phyloP scores from a whole-genome alignment of 23 red algal genomes.

The Cyanidioschyzon merolae region DNA sequence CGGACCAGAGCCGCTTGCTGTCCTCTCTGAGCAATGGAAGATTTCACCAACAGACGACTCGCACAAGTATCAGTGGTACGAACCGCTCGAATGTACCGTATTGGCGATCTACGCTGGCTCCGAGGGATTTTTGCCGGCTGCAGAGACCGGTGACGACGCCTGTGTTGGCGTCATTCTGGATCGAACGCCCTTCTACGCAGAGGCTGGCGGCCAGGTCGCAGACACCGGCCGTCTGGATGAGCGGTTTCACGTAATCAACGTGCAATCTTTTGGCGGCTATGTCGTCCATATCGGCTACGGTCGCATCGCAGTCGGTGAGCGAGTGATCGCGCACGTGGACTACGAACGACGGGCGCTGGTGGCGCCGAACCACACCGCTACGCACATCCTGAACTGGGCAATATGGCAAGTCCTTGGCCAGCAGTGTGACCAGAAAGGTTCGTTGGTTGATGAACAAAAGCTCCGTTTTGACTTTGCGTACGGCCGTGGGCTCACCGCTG shows the following conservation, averaged over 20 bases:
- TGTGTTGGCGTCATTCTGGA: slow-evolving; percentile 59
- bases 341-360: slow-evolving; percentile 62
- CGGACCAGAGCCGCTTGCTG: slow-evolving; percentile 64
- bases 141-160: not conserved
- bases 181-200: slow-evolving; percentile 80
- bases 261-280: slow-evolving; percentile 71
- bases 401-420: slow-evolving; percentile 72
- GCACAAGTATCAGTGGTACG: slow-evolving; percentile 62
- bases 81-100: slow-evolving; percentile 29
- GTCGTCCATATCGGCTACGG: slow-evolving; percentile 66
- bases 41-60: slow-evolving; percentile 51
- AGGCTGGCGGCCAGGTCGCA: slow-evolving; percentile 91
- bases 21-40: slow-evolving; percentile 17
- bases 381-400: slow-evolving; percentile 90
- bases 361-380: slow-evolving; percentile 95
- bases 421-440: slow-evolving; percentile 70
- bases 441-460: slow-evolving; percentile 77
- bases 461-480: slow-evolving; percentile 94
- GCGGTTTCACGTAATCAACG: slow-evolving; percentile 47
- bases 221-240: slow-evolving; percentile 47
- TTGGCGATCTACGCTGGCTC: slow-evolving; percentile 56
- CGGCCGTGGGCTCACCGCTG: slow-evolving; percentile 35
- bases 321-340: slow-evolving; percentile 47
- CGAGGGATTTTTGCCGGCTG: slow-evolving; percentile 27
- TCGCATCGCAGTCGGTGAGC: slow-evolving; percentile 47